phyloP scores from a whole-genome alignment of 495 filamentous ascomycete genomes.

The Aspergillus baeticus region DNA sequence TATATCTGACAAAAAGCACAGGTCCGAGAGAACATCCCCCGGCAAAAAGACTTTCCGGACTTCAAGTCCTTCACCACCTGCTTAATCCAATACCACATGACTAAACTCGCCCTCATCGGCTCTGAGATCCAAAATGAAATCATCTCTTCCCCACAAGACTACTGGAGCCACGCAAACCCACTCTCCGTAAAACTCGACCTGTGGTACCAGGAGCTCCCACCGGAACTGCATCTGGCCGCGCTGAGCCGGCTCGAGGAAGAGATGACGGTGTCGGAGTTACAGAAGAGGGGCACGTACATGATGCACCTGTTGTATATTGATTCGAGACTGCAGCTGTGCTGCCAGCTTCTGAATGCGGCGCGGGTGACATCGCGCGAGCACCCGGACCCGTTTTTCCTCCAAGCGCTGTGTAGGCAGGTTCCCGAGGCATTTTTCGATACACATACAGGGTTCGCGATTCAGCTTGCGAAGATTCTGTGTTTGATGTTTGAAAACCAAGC shows the following conservation, averaged over 20 bases:
- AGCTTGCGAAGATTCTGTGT: too few relatives aligned
- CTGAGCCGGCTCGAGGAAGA: background rate
- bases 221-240: background rate
- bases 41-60: background rate
- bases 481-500: too few relatives aligned
- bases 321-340: background rate
- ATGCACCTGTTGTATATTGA: slow-evolving; percentile 1
- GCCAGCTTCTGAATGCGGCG: background rate
- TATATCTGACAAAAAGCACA: too few relatives aligned
- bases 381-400: too few relatives aligned
- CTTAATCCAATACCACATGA: background rate
- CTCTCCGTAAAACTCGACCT: background rate
- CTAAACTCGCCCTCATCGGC: background rate
- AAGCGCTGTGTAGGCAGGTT: too few relatives aligned
- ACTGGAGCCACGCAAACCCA: background rate
- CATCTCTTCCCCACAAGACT: background rate
- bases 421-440: too few relatives aligned
- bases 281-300: background rate
- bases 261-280: background rate
- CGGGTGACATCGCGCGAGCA: too few relatives aligned
- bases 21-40: too few relatives aligned
- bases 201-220: background rate
- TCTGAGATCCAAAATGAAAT: background rate
- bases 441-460: too few relatives aligned
- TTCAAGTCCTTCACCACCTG: background rate